Evolutionary conservation across 352 stramenopile genomes (phyloP), one percentile per base, ranked within the genome.

Genomic region (Phytophthora fragariaefolia): DNA sequence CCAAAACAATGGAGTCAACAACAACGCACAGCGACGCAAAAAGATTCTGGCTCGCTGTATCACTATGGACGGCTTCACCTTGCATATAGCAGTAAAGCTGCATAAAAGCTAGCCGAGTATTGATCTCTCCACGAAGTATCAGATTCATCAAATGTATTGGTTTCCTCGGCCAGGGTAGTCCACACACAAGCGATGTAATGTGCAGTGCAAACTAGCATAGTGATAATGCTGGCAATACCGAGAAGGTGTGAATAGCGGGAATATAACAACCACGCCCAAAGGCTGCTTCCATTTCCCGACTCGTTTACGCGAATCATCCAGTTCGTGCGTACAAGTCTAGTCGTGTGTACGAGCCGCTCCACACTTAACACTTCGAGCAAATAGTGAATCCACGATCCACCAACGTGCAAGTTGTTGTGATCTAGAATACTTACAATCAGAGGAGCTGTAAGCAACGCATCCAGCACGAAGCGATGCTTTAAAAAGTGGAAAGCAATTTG

Each of bases 101-200:
- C 54, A 49, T 91, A 89, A 27, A 89, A 85, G 51, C 63, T 77
- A 0, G 38, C 15, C 0, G 70, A 57, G 34, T 90, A 86, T 27
- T 70, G 15, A 1, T 77, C 61, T 2, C 7, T 24, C 45, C 50
- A 53, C 1, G 51, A 63, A 2, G n/a, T 4, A 0, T 6, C 24
- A 0, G 53, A 15, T 20, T 57, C 22, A 2, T 17, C 24, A 32
- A 52, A 49, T 0, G 24, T 32, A 12, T 60, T 43, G 0, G 20
- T 43, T 12, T 63, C 60, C 3, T 43, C 34, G 1, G 71, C 10
- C 22, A 74, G 22, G 0, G 63, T 40, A 3, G 66, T 71, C 82
- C 80, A 91, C 17, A 67, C 56, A 27, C 82, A 91, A 2, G 80
- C 79, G 10, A 83, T 76, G 40, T 86, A 77, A 57, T 89, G 80